phyloP scores from a whole-genome alignment of 257 asterid species.

The Salvia rosmarinus region DNA sequence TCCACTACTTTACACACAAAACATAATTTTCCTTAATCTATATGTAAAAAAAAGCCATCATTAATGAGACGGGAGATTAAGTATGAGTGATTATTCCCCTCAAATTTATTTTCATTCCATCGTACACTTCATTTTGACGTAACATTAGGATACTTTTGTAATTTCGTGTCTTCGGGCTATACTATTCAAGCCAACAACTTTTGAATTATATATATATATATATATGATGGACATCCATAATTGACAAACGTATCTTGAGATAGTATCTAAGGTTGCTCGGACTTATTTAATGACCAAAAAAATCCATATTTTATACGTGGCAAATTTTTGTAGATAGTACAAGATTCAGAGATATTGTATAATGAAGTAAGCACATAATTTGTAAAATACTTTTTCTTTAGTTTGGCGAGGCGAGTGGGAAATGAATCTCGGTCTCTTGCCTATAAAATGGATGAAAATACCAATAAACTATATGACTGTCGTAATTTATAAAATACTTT shows the following conservation, averaged over 20 bases:
- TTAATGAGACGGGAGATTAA: background rate
- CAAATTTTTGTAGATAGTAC: too few relatives aligned
- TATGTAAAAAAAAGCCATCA: too few relatives aligned
- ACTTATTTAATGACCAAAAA: background rate
- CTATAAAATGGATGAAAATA: too few relatives aligned
- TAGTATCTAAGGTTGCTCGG: background rate
- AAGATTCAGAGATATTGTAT: background rate
- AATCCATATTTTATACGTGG: background rate
- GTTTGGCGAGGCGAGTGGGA: too few relatives aligned
- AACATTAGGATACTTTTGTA: background rate
- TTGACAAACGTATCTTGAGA: background rate
- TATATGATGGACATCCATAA: background rate
- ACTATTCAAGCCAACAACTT: background rate
- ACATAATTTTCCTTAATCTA: too few relatives aligned
- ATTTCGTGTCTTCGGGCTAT: background rate
- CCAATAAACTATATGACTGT: too few relatives aligned
- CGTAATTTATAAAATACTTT: background rate
- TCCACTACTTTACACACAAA: too few relatives aligned
- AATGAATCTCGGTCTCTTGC: too few relatives aligned
- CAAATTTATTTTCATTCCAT: background rate
- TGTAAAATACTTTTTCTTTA: background rate
- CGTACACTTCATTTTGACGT: background rate
- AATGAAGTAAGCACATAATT: background rate
- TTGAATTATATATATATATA: background rate
- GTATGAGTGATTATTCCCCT: background rate